phyloP scores from a whole-genome alignment of 768 basidiomycete species.

The Nevesoporus exiguus region DNA sequence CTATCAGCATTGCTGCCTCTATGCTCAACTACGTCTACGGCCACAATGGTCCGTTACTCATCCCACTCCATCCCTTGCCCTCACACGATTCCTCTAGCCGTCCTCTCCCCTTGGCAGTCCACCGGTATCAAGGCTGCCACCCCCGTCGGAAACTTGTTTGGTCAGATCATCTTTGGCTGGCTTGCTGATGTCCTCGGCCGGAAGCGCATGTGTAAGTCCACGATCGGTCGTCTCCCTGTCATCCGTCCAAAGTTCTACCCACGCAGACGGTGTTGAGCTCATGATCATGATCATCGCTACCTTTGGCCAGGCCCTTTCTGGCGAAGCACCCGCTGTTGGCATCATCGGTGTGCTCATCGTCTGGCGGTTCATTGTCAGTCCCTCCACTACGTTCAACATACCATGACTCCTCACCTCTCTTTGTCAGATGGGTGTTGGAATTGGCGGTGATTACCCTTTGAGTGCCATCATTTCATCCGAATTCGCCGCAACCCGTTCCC shows the following conservation, averaged over 20 bases:
- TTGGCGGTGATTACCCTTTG: conserved; percentile 88
- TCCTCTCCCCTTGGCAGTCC: conserved; percentile 54
- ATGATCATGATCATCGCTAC: conserved; percentile 81
- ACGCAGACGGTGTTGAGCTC: conserved; percentile 48
- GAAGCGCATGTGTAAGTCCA: conserved; percentile 70
- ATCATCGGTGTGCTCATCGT: conserved; percentile 76
- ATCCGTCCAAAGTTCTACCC: background rate
- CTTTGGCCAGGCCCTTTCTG: conserved; percentile 77
- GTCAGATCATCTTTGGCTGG: conserved; percentile 78
- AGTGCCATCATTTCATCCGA: conserved; percentile 87
- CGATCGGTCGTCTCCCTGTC: background rate
- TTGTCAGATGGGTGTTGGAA: conserved; percentile 68
- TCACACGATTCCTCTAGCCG: conserved; percentile 4
- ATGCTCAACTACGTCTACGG: conserved; percentile 87
- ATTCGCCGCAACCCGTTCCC: conserved; percentile 71
- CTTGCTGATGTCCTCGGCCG: conserved; percentile 74
- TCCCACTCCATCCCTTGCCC: background rate
- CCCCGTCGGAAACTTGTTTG: conserved; percentile 70
- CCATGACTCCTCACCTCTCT: background rate
- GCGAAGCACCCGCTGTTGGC: conserved; percentile 58
- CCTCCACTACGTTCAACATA: background rate
- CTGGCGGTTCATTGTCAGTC: conserved; percentile 72
- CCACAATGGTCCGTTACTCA: conserved; percentile 6
- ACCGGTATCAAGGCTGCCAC: conserved; percentile 77
- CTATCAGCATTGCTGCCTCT: conserved; percentile 78